Base-by-base conservation (phyloP, 148 eudicot species). In the Rhododendron kiyosumense region DNA sequence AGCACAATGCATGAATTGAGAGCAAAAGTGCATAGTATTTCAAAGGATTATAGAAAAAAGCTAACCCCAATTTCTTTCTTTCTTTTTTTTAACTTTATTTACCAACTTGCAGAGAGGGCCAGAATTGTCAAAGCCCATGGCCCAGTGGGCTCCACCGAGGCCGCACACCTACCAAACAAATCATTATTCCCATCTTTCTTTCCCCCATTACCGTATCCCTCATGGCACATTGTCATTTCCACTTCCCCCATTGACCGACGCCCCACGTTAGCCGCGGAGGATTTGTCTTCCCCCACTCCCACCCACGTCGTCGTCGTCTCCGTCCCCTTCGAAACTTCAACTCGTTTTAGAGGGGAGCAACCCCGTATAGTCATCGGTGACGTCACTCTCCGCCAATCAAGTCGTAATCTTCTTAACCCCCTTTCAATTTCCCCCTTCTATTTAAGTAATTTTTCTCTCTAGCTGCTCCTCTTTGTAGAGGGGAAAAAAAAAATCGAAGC, bases 201-300 rank as follows among this genome's bases (percentile, higher is more conserved):
- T 26, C 11, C 0, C 14, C 71, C 71, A 24, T 2, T 59, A 20
- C n/a, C 65, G 26, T 59, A 20, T 59, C 65, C 63, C 17, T 13
- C 1, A 52, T 52, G 57, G 57, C 57, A 14, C 65, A 74, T 30
- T 51, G 9, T 17, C n/a, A 41, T 83, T 26, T 54, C 82, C 87
- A 76, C 86, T 69, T 83, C 84, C 73, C n/a, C 32, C 86, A 54
- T 86, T 86, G 88, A 89, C 92, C 86, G 83, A 85, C 88, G 30
- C 67, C 54, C 78, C 78, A 51, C 87, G 51, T 52, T 41, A 22
- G 82, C 84, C 59, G 32, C 81, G 36, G 24, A 18, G 61, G 22
- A 26, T 38, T 43, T 22, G 0, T n/a, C 7, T 46, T 61, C 61
- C 17, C 51, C 76, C 32, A 2, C 46, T 41, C 2, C 49, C 63